A percentile compares a stretch with the other conserved stretches of the same genome.
Conservation (phyloP, 1,284 basidiomycete genomes). For the Hemileia vastatrix region DNA sequence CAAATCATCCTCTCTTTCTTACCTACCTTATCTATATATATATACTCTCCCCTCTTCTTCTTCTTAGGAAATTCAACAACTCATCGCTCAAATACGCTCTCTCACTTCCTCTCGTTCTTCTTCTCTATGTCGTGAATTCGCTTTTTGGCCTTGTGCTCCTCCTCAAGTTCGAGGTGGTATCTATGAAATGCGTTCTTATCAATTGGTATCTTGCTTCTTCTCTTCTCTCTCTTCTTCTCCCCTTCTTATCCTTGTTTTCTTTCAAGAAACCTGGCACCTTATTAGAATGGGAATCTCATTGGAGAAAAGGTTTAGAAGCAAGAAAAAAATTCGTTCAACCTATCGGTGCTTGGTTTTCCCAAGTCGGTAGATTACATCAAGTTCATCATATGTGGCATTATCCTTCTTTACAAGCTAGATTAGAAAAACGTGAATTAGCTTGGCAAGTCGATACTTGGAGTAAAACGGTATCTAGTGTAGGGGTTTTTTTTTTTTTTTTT, state of each 20-base stretch:
- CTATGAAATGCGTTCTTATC: constrained; percentile 78
- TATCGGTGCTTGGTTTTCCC: constrained; percentile 87
- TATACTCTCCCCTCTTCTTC: neutral
- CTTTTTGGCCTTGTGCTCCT: constrained; percentile 79
- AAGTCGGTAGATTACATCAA: constrained; percentile 70
- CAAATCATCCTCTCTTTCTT: neutral
- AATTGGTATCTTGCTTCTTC: constrained; percentile 36
- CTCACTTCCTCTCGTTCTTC: constrained; percentile 21
- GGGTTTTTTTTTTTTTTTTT: neutral
- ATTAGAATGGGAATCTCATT: constrained; percentile 83
- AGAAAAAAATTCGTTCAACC: constrained; percentile 61
- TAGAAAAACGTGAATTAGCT: constrained; percentile 70
- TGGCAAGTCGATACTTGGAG: constrained; percentile 91
- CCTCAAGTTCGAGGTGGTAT: constrained; percentile 74
- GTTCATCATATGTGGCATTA: constrained; percentile 34
- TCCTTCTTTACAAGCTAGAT: constrained; percentile 58
- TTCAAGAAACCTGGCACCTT: constrained; percentile 59
- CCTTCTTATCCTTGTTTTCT: neutral
- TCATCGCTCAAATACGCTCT: constrained; percentile 7
- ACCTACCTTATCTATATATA: too few species aligned
- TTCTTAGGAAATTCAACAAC: constrained; percentile 11
- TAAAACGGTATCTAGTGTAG: constrained; percentile 59
- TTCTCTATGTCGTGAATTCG: constrained; percentile 68
- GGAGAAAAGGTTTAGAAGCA: constrained; percentile 81
- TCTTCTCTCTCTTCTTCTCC: neutral